Conservation (phyloP, 176 grass and related monocot genomes). For the Areca catechu region DNA sequence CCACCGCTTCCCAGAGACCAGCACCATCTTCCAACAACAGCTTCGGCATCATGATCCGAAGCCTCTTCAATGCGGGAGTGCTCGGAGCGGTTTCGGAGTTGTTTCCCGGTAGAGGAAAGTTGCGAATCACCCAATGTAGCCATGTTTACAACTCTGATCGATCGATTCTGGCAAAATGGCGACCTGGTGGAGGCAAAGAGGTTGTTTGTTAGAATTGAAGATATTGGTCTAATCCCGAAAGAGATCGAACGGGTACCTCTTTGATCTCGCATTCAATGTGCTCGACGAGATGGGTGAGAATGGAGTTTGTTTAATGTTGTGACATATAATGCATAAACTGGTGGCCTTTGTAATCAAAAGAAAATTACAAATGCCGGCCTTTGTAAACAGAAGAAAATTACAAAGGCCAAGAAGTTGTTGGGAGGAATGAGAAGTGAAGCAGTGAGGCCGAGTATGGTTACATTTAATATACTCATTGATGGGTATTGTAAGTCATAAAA, state of each 20-base stretch:
- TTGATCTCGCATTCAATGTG: constrained; percentile 24
- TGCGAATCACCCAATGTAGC: too few species aligned
- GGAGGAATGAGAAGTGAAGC: constrained; percentile 34
- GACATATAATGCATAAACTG: constrained; percentile 40
- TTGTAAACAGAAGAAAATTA: constrained; percentile 27
- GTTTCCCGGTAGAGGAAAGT: too few species aligned
- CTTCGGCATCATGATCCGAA: constrained; percentile 17
- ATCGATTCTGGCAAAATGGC: too few species aligned
- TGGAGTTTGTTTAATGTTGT: constrained; percentile 40
- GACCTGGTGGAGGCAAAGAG: too few species aligned
- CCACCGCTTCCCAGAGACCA: constrained; percentile 2
- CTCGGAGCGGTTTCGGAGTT: background rate
- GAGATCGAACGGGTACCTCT: too few species aligned
- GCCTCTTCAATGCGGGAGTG: constrained; percentile 7
- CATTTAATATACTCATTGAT: constrained; percentile 59
- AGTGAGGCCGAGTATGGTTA: constrained; percentile 40
- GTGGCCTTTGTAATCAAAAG: constrained; percentile 31
- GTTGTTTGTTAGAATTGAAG: too few species aligned
- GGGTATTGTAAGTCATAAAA: constrained; percentile 46
- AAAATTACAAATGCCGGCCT: constrained; percentile 45
- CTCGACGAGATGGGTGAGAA: constrained; percentile 58
- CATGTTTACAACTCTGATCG: too few species aligned
- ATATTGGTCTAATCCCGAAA: too few species aligned
- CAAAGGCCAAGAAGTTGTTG: constrained; percentile 27
- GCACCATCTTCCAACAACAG: constrained; percentile 6